phyloP scores from a whole-genome alignment of 208 protist genomes.

The Acanthamoeba rhysodes region DNA sequence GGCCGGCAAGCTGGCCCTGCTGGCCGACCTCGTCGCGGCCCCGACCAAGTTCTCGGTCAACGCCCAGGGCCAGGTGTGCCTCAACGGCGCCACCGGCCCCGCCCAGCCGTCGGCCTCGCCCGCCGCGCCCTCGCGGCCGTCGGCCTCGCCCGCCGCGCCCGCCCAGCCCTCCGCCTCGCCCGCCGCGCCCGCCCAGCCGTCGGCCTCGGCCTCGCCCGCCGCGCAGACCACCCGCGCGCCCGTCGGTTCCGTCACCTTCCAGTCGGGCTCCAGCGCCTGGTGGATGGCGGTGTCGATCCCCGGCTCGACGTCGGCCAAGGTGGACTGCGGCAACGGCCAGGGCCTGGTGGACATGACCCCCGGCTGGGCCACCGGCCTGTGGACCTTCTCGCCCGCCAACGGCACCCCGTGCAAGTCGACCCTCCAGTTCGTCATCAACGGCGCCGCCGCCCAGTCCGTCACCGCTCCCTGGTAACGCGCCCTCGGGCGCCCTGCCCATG shows the following conservation, averaged over 20 bases:
- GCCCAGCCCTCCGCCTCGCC: background rate
- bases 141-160: background rate
- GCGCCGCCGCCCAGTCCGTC: background rate
- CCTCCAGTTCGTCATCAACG: slow-evolving; percentile 62
- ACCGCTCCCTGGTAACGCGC: background rate
- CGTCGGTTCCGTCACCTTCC: no score
- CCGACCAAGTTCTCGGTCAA: slow-evolving; percentile 77
- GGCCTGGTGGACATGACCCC: slow-evolving; percentile 33
- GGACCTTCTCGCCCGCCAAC: slow-evolving; percentile 56
- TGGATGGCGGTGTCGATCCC: slow-evolving; percentile 64
- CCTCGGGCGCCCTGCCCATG: no score
- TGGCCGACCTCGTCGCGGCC: slow-evolving; percentile 34
- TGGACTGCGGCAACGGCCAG: slow-evolving; percentile 67
- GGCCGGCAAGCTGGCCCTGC: slow-evolving; percentile 73
- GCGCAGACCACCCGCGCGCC: no score
- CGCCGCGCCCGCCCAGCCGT: background rate
- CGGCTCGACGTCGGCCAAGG: slow-evolving; percentile 53
- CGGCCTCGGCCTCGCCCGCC: background rate
- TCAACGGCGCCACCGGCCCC: background rate
- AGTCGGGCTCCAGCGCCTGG: slow-evolving; percentile 33
- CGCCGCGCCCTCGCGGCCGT: background rate
- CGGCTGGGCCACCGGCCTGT: slow-evolving; percentile 47
- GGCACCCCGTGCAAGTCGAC: slow-evolving; percentile 33
- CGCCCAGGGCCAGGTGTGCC: background rate
- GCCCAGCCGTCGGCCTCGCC: background rate